A percentile compares a stretch with the other conserved stretches of the same genome.
These are phyloP conservation scores for Boletus sp. DNA, from an alignment of 1,284 basidiomycete genomes.

Conservation along the genomic window DNA sequence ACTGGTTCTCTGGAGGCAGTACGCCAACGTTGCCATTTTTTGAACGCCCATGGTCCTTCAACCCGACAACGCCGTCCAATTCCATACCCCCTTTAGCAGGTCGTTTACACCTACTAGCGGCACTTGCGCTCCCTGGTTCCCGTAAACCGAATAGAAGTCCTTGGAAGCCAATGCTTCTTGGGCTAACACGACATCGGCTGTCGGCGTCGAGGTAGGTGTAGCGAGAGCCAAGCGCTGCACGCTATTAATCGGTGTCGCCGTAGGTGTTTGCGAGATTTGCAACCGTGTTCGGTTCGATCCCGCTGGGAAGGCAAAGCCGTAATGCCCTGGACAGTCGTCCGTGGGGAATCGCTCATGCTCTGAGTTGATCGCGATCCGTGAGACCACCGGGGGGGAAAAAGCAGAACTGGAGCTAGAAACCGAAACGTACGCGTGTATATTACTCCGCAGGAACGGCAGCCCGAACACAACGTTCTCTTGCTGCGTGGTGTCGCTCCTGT, in stretches of 20 bases:
- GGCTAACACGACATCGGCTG: constrained; percentile 8
- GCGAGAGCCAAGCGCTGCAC: constrained; percentile 25
- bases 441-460: constrained; percentile 31
- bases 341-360: constrained; percentile 34
- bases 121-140: constrained; percentile 6
- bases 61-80: constrained; percentile 18
- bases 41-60: not conserved
- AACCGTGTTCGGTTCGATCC: constrained; percentile 27
- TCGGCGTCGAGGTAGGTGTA: constrained; percentile 29
- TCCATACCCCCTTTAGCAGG: constrained; percentile 24
- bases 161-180: constrained; percentile 7
- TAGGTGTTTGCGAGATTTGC: constrained; percentile 29
- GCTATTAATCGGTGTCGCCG: constrained; percentile 22
- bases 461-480: constrained; percentile 22
- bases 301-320: constrained; percentile 30
- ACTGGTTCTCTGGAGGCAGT: not conserved
- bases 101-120: constrained; percentile 17
- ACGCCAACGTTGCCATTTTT: not conserved
- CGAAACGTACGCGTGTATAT: constrained; percentile 30
- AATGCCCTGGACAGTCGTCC: constrained; percentile 28
- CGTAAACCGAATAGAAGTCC: constrained; percentile 18
- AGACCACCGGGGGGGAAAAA: not conserved
- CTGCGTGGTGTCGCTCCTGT: constrained; percentile 3
- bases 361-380: not conserved
- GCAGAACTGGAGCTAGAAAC: not conserved